phyloP scores from a whole-genome alignment of 2,329 filamentous ascomycete genomes.

The Beauveria sp. region DNA sequence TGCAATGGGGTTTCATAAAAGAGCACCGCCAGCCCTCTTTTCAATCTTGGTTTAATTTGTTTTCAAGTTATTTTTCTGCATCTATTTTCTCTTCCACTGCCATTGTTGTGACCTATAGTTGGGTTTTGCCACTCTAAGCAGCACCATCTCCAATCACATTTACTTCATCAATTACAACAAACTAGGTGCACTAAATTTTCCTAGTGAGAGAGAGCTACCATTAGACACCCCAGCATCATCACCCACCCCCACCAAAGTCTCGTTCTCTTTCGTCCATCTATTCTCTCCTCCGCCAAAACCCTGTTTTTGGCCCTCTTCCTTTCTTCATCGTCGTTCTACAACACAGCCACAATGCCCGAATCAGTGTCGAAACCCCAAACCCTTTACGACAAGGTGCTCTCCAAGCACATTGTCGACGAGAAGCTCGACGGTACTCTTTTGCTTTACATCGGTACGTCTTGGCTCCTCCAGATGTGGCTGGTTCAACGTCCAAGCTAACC shows the following conservation, averaged over 20 bases:
- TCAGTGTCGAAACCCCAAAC: slow-evolving; percentile 68
- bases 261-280: background rate
- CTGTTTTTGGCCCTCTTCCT: slow-evolving; percentile 1
- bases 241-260: slow-evolving; percentile 5
- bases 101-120: background rate
- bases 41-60: background rate
- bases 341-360: slow-evolving; percentile 59
- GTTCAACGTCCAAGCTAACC: background rate
- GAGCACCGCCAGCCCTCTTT: background rate
- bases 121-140: background rate
- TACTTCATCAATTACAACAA: background rate
- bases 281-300: slow-evolving; percentile 4
- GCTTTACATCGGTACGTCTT: slow-evolving; percentile 75
- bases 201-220: background rate
- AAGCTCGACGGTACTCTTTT: slow-evolving; percentile 88
- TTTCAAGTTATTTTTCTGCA: background rate
- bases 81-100: background rate
- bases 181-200: background rate
- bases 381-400: slow-evolving; percentile 96
- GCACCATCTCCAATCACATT: background rate
- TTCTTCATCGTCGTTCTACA: slow-evolving; percentile 10
- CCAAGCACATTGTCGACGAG: slow-evolving; percentile 90
- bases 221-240: background rate
- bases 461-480: background rate
- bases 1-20: slow-evolving; percentile 15